A percentile compares a stretch with the other conserved stretches of the same genome.
Evolutionary conservation across 345 rosid genomes (phyloP).

Genomic region (Lepidium africanum): DNA sequence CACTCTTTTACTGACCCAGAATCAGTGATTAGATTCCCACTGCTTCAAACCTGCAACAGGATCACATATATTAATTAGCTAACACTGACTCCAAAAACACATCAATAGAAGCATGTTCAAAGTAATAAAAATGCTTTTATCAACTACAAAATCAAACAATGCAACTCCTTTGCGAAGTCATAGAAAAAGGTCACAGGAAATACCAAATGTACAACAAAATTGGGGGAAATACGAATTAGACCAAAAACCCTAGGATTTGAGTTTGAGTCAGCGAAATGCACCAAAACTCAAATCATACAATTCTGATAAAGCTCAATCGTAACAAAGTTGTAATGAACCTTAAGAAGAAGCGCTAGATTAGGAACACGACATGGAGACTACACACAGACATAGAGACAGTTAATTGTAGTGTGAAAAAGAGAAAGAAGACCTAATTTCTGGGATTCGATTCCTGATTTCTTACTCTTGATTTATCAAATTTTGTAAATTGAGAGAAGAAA

Average conservation of each 20-base stretch:
- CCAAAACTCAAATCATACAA: background rate
- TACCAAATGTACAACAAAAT: slow-evolving; percentile 1
- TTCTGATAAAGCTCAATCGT: background rate
- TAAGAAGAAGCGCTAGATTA: background rate
- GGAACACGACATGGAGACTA: slow-evolving; percentile 12
- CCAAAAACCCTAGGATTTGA: slow-evolving; percentile 4
- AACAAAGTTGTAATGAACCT: background rate
- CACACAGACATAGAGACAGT: slow-evolving; percentile 10
- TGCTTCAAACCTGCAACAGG: slow-evolving; percentile 18
- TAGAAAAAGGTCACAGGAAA: background rate
- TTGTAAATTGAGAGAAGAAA: background rate
- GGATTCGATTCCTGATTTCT: slow-evolving; percentile 20
- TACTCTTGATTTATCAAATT: background rate
- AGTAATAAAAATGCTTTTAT: background rate
- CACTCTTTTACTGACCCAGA: too few relatives aligned
- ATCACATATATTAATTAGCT: background rate
- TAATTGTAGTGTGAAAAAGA: background rate
- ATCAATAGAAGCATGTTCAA: background rate
- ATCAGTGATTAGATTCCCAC: background rate
- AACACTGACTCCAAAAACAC: background rate
- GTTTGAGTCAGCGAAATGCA: background rate
- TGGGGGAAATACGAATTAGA: background rate
- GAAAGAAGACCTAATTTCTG: slow-evolving; percentile 16
- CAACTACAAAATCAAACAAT: background rate
- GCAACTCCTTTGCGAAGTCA: background rate